Conservation (phyloP, 495 filamentous ascomycete genomes). For the Penicillium cataractarum region DNA sequence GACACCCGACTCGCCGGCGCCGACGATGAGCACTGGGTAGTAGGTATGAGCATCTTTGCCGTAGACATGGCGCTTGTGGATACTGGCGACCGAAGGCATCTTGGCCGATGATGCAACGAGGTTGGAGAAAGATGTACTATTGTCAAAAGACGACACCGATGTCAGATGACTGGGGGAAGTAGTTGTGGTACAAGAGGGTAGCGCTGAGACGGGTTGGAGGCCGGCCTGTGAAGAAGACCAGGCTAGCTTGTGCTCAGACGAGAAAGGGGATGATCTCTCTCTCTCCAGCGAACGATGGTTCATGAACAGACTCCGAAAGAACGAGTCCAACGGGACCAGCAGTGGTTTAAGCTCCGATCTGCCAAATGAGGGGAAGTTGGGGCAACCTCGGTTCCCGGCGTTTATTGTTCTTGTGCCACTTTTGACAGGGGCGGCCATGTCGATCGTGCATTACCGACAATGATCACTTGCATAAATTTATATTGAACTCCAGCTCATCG, state of each 20-base stretch:
- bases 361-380: conserved; percentile 13
- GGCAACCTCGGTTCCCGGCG: conserved; percentile 18
- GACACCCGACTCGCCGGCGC: conserved; percentile 69
- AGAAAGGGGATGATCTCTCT: background rate
- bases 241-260: background rate
- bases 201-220: background rate
- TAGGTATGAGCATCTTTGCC: conserved; percentile 56
- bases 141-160: background rate
- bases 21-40: conserved; percentile 57
- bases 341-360: background rate
- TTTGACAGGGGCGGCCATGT: background rate
- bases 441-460: background rate
- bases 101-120: background rate
- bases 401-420: background rate
- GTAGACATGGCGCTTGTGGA: conserved; percentile 51
- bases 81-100: conserved; percentile 38
- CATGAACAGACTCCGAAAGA: background rate
- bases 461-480: no score
- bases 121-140: background rate
- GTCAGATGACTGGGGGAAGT: background rate
- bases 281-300: background rate
- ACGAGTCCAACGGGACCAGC: background rate
- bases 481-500: no score
- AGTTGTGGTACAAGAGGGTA: background rate
- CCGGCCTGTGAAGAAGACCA: conserved; percentile 8